These are phyloP conservation scores for Fimicolochytrium jonesii DNA, from an alignment of 192 early-diverging fungal species.

Conservation along the genomic window DNA sequence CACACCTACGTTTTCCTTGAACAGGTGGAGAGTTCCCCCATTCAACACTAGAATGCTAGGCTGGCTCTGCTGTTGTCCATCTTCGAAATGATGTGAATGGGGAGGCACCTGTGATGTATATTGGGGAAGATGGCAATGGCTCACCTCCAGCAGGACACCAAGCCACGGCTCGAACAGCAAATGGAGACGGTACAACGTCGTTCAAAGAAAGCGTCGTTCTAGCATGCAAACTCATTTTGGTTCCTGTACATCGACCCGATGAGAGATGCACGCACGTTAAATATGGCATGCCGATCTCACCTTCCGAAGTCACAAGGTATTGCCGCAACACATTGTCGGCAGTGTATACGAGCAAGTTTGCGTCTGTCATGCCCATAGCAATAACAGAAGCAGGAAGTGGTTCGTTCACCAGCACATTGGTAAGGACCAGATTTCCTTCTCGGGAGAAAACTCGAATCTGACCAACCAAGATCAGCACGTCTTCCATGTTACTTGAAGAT, in stretches of 20 bases:
- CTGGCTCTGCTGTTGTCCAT: background rate
- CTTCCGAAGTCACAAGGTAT: constrained; percentile 35
- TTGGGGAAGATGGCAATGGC: background rate
- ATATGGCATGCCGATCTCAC: background rate
- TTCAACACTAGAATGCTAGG: no score
- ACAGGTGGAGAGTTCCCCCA: no score
- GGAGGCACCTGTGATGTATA: background rate
- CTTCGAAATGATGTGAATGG: background rate
- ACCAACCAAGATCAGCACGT: no score
- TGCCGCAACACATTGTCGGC: constrained; percentile 55
- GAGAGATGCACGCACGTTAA: background rate
- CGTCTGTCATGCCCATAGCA: constrained; percentile 51
- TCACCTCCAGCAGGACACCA: constrained; percentile 34
- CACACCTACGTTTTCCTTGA: background rate
- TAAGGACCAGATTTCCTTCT: constrained; percentile 66
- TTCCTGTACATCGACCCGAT: constrained; percentile 3
- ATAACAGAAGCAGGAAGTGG: constrained; percentile 41
- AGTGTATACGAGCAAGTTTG: constrained; percentile 57
- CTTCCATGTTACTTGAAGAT: background rate
- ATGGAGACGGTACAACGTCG: constrained; percentile 45
- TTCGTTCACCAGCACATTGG: constrained; percentile 58
- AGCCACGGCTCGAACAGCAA: constrained; percentile 46
- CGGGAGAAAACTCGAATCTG: constrained; percentile 70
- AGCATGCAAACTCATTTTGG: constrained; percentile 29
- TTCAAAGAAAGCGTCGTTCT: constrained; percentile 46